Conservation (phyloP, 148 eudicot species). For the Rhododendron vialii region DNA sequence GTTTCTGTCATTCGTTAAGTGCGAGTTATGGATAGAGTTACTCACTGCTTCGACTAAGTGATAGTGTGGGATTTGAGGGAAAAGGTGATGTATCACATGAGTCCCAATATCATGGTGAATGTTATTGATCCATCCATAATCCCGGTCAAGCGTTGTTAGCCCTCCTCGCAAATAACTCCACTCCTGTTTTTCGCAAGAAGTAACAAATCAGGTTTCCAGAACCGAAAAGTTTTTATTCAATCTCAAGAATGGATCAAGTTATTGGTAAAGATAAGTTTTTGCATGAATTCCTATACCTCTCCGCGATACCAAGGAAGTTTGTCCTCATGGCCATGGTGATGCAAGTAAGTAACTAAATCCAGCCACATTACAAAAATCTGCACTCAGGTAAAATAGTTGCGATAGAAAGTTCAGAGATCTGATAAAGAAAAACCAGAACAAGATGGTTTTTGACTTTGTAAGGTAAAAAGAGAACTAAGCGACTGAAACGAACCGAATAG, state of each 20-base stretch:
- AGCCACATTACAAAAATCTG: constrained; percentile 34
- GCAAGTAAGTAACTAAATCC: constrained; percentile 44
- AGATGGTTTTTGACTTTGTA: too few species aligned
- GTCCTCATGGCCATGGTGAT: constrained; percentile 45
- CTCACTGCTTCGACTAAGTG: constrained; percentile 41
- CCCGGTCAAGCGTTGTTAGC: constrained; percentile 33
- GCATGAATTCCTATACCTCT: constrained; percentile 18
- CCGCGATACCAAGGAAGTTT: constrained; percentile 51
- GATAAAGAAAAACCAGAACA: not conserved
- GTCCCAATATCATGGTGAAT: constrained; percentile 42
- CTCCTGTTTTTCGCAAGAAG: constrained; percentile 15
- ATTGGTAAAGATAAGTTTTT: not conserved
- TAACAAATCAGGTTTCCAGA: too few species aligned
- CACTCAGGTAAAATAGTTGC: not conserved
- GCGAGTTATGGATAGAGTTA: not conserved
- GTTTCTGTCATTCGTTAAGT: not conserved
- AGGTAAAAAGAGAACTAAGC: not conserved
- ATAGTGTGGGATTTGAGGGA: constrained; percentile 47
- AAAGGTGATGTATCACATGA: constrained; percentile 40
- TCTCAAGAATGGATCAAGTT: not conserved
- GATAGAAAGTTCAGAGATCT: not conserved
- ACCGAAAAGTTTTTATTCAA: not conserved
- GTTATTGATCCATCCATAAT: constrained; percentile 43
- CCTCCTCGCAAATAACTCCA: constrained; percentile 43
- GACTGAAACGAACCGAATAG: constrained; percentile 31